phyloP scores from a whole-genome alignment of 2,329 filamentous ascomycete species.

The Hypoxylon sp. region DNA sequence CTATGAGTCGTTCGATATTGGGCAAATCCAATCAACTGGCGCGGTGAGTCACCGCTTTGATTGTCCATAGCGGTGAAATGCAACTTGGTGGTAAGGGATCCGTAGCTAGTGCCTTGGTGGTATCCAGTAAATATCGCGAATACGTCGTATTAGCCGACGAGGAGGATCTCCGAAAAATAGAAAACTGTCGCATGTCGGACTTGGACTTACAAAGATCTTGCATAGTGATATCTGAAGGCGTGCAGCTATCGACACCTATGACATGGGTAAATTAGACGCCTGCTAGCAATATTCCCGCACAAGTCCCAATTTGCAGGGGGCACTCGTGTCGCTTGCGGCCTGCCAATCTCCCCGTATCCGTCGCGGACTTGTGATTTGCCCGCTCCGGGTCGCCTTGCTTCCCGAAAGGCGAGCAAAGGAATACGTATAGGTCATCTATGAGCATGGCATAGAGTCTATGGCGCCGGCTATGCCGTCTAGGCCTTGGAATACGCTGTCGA shows the following conservation, averaged over 20 bases:
- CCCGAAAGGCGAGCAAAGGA: slow-evolving; percentile 4
- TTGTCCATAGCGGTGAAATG: slow-evolving; percentile 26
- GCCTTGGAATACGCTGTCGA: slow-evolving; percentile 25
- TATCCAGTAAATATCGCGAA: slow-evolving; percentile 20
- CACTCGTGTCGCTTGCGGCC: slow-evolving; percentile 23
- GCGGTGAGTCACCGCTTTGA: slow-evolving; percentile 35
- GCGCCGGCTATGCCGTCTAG: slow-evolving; percentile 29
- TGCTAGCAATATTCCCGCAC: slow-evolving; percentile 21
- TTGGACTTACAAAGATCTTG: slow-evolving; percentile 29
- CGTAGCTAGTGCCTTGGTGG: slow-evolving; percentile 14
- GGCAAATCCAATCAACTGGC: slow-evolving; percentile 25
- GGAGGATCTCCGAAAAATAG: slow-evolving; percentile 11
- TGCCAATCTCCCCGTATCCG: slow-evolving; percentile 26
- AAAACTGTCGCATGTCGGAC: slow-evolving; percentile 12
- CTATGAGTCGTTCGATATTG: slow-evolving; percentile 19
- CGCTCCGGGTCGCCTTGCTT: slow-evolving; percentile 18
- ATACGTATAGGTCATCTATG: slow-evolving; percentile 17
- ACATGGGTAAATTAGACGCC: slow-evolving; percentile 16
- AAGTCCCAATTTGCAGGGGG: slow-evolving; percentile 17
- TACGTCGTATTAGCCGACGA: slow-evolving; percentile 24
- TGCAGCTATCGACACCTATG: slow-evolving; percentile 27
- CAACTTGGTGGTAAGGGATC: slow-evolving; percentile 16
- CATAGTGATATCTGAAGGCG: slow-evolving; percentile 25
- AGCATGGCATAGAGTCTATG: slow-evolving; percentile 18
- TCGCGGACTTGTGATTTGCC: slow-evolving; percentile 35